These are phyloP conservation scores for Irpex lacteus DNA, from an alignment of 1,284 basidiomycete genomes.

Conservation along the genomic window DNA sequence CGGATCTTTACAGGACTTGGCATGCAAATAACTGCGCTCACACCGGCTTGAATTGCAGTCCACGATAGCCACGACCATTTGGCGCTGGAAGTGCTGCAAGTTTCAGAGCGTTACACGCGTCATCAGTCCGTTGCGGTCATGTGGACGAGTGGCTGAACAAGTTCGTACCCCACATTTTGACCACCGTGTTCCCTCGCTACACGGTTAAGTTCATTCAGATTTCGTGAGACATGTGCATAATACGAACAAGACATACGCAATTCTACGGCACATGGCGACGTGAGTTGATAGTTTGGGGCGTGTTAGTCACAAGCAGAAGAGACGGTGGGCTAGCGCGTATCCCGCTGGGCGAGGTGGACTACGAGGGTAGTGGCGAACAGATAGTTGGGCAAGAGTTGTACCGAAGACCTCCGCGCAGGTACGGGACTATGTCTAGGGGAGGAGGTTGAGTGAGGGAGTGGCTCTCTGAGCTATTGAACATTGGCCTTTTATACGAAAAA, in stretches of 20 bases:
- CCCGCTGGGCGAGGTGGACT: no score
- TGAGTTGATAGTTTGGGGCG: neutral
- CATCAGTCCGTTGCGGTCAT: neutral
- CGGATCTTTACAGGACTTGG: constrained; percentile 46
- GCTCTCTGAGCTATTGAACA: constrained; percentile 5
- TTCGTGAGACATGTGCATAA: constrained; percentile 7
- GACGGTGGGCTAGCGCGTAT: neutral
- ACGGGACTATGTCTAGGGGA: constrained; percentile 8
- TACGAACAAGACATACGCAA: constrained; percentile 30
- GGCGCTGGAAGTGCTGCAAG: constrained; percentile 68
- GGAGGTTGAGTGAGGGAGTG: constrained; percentile 12
- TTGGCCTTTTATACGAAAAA: constrained; percentile 22
- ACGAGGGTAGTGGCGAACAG: neutral
- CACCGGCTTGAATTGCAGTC: constrained; percentile 63
- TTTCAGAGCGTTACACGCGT: neutral
- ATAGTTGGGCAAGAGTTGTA: neutral
- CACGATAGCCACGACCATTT: constrained; percentile 63
- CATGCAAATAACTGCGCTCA: constrained; percentile 61
- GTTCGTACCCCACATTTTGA: constrained; percentile 57
- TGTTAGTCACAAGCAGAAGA: neutral
- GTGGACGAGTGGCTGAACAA: constrained; percentile 21
- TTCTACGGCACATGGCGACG: constrained; percentile 33
- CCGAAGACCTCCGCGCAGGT: no score
- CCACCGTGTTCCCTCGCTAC: constrained; percentile 72
- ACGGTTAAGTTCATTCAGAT: constrained; percentile 11